Evolutionary conservation across 2,329 filamentous ascomycete genomes (phyloP).

Genomic region (Clonostachys rhizophaga): DNA sequence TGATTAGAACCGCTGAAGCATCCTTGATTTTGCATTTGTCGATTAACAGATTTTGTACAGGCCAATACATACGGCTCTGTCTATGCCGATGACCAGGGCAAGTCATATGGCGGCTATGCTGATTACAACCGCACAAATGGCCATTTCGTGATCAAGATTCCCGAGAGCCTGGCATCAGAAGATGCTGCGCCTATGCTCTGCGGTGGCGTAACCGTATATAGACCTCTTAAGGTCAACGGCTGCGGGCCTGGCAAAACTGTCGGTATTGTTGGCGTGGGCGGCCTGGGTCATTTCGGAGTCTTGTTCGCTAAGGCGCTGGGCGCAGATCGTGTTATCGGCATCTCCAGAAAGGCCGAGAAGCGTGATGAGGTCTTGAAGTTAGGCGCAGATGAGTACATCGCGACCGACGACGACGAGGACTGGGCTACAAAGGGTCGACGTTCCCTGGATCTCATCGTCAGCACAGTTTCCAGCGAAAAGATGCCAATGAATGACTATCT

Average conservation of each 20-base stretch:
- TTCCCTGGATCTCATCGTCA: slow-evolving; percentile 69
- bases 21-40: slow-evolving; percentile 3
- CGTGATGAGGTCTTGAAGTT: slow-evolving; percentile 47
- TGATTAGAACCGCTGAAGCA: too few relatives aligned
- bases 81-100: slow-evolving; percentile 17
- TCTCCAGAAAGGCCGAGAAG: slow-evolving; percentile 51
- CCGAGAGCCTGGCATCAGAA: slow-evolving; percentile 56
- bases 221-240: slow-evolving; percentile 68
- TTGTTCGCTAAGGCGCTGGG: slow-evolving; percentile 63
- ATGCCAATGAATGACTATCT: slow-evolving; percentile 3
- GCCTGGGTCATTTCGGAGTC: slow-evolving; percentile 64
- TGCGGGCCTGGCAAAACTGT: slow-evolving; percentile 71
- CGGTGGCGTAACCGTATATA: slow-evolving; percentile 74
- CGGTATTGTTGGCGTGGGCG: slow-evolving; percentile 66
- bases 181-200: slow-evolving; percentile 76
- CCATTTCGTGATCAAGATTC: slow-evolving; percentile 59
- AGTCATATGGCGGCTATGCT: slow-evolving; percentile 45
- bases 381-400: slow-evolving; percentile 52
- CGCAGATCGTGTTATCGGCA: slow-evolving; percentile 47
- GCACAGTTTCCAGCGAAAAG: slow-evolving; percentile 55
- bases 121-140: slow-evolving; percentile 12
- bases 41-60: not conserved
- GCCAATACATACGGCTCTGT: slow-evolving; percentile 39
- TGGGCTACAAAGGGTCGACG: slow-evolving; percentile 47
- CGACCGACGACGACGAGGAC: slow-evolving; percentile 42